Base-by-base conservation (phyloP, 768 basidiomycete species). In the Coprinopsis strossmayeri region DNA sequence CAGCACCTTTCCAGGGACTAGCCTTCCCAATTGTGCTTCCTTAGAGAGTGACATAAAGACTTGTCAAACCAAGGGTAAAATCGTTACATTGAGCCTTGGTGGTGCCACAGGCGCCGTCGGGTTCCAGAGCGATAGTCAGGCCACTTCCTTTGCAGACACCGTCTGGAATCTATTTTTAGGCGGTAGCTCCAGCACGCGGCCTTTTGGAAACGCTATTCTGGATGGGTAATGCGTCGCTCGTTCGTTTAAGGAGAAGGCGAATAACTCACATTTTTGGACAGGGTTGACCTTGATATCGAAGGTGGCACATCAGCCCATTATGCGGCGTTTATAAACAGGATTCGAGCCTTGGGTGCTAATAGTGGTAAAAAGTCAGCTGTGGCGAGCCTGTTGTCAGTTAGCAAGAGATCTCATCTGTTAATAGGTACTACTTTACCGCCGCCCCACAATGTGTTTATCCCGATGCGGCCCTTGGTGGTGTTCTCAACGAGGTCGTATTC, bases 111-210 rank as follows among this genome's bases (percentile, higher is more conserved):
- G 83, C 15, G 70, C 74, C 17, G 79, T 74, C 17, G 76, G 76
- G 4, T 87, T 87, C 59, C 58, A 69, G 34, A 78, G 74, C 39
- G 81, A 79, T 49, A 62, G 68, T 1, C 76, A 84, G 55, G 86
- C 79, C 1, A 57, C 63, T 11, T 61, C 69, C 2, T 87, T 84
- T 59, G 85, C 79, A 0, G 69, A 81, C 45, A 79, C 78, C 0
- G 78, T 89, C 45, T 88, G 87, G 87, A 69, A 84, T 58, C 51
- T 84, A 42, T 87, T 87, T 62, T 66, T 88, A 24, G 86, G 84
- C 17, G 72, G 71, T 13, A 64, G 55, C 34, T 74, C 72, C 12
- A 67, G 70, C 23, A 84, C 77, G 13, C 73, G 86, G 50, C 87
- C 86, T 0, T 89, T 89, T 55, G 87, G 87, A 21, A 63, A 55